Conservation (phyloP, 352 stramenopile species). For the Saprolegnia diclina region DNA sequence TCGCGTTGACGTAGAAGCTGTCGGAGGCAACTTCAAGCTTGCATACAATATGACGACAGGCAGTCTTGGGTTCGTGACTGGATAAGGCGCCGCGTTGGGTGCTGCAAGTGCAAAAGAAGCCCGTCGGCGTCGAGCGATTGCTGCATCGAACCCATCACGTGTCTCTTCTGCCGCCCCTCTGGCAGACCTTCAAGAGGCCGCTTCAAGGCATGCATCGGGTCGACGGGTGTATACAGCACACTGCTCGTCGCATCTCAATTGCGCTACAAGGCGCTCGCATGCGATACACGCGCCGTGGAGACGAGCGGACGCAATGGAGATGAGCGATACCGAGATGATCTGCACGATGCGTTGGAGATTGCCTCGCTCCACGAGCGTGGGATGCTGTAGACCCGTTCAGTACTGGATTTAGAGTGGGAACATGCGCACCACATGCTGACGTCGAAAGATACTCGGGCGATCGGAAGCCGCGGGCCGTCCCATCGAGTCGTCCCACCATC, state of each 20-base stretch:
- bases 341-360: too few relatives aligned
- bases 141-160: conserved; percentile 6
- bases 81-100: background rate
- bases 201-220: background rate
- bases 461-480: too few relatives aligned
- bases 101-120: background rate
- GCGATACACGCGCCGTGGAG: too few relatives aligned
- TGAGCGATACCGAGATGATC: too few relatives aligned
- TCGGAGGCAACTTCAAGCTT: background rate
- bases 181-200: background rate
- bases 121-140: background rate
- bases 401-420: too few relatives aligned
- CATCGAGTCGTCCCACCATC: too few relatives aligned
- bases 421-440: too few relatives aligned
- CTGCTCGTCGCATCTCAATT: background rate
- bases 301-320: too few relatives aligned
- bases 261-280: too few relatives aligned
- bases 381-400: too few relatives aligned
- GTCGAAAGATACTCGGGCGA: too few relatives aligned
- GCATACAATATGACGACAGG: background rate
- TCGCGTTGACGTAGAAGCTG: background rate
- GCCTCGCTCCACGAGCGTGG: too few relatives aligned
- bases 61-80: background rate
- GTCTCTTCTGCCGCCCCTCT: conserved; percentile 5
- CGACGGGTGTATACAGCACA: background rate